Base-by-base conservation (phyloP, 257 asterid species). In the Cinchona pubescens region DNA sequence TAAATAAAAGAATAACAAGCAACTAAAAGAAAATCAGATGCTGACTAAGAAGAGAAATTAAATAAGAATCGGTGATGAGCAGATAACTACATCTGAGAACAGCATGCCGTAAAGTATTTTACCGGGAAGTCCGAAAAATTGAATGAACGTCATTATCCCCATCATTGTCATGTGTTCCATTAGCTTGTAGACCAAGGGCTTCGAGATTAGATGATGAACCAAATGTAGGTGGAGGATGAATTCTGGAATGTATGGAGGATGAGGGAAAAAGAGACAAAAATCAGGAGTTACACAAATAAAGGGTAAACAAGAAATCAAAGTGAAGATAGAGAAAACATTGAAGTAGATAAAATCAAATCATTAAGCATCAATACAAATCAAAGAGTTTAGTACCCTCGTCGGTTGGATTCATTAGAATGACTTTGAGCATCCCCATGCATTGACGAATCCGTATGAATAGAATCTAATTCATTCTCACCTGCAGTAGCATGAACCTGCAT, bases 171-270 rank as follows among this genome's bases (percentile, higher is more conserved):
- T 75, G 83, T 65, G 76, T 38, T 70, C 43, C 76, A 63, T 74
- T 75, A 56, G 79, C 74, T 64, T 69, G 83, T 76, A 76, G 75
- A 40, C 78, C 86, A 79, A 86, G 84, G 78, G 68, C 77, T 71
- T 84, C 88, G 42, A 82, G 88, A 76, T 80, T 84, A 53, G 86
- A 77, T 35, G 90, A 76, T 37, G 90, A 82, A 70, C 90, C 90
- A 76, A 86, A 86, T n/a, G 90, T 84, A 53, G 90, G 90, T 35
- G 88, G 90, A 10, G 86, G 84, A 72, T 82, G 88, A 72, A 53
- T 75, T 75, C 90, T 86, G 79, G 29, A 60, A 40, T n/a, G 37
- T 25, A 18, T n/a, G n/a, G 27, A 19, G 46, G 35, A 53, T 19
- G 65, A 53, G 67, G 72, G 38, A 60, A 71, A 64, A 68, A 53